Base-by-base conservation (phyloP, 805 yeast genomes). In the Candida jianshihensis region DNA sequence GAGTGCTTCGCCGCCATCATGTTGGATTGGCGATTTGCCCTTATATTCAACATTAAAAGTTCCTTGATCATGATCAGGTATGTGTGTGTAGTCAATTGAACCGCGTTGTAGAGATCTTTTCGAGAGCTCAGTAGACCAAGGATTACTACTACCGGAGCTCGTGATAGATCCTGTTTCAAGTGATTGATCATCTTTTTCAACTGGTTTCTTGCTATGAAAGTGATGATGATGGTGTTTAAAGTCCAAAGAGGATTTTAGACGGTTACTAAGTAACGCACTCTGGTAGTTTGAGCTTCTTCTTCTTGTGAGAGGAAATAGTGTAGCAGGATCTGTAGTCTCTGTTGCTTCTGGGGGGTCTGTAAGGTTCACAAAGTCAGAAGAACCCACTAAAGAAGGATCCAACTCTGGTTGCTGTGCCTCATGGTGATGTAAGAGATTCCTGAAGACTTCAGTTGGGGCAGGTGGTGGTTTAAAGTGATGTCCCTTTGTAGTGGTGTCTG, bases 271-370 rank as follows among this genome's bases (percentile, higher is more conserved):
- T 15, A 38, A 22, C 1, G 41, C 41, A 19, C 25, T 17, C 27
- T 38, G 30, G 20, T 35, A 35, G 14, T 38, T 35, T 4, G 26
- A 14, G 19, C 39, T 35, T 11, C 36, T 20, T 31, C 36, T 35
- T 35, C 39, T 35, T 28, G 14, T 31, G 13, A 35, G 10, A 12
- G 41, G 35, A 28, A 31, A 31, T 12, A 34, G 28, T 12, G 27
- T 12, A 8, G 37, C 22, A 6, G 38, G 33, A 16, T 43, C 48
- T 1, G 49, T 48, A 4, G 51, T 46, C 26, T 40, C 30, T 12
- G 41, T 22, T 1, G 51, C 42, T 21, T 37, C 34, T 22, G 49
- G 49, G 6, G 48, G 41, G 4, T 34, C 40, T 4, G 33, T 17
- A 14, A 38, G 24, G 30, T 34, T 30, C 8, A 42, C 11, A 18